phyloP scores from a whole-genome alignment of 495 filamentous ascomycete species.

The Neurospora tetrasperma region DNA sequence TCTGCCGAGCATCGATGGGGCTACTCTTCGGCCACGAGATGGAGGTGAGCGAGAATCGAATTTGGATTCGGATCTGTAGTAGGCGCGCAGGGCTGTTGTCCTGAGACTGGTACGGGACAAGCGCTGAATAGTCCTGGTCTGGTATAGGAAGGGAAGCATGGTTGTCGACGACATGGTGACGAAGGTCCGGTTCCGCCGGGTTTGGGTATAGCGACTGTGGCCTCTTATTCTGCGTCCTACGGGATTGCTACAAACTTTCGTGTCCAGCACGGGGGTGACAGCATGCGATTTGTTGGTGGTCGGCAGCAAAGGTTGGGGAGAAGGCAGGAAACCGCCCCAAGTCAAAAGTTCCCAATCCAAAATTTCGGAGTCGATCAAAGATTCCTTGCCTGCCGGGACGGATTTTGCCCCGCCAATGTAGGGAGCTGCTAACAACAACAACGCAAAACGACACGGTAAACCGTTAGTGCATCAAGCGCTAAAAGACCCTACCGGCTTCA shows the following conservation, averaged over 20 bases:
- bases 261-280: background rate
- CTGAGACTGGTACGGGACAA: conserved; percentile 8
- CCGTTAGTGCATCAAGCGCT: background rate
- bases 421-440: background rate
- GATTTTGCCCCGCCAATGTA: background rate
- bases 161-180: conserved; percentile 26
- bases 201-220: background rate
- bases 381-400: background rate
- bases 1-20: background rate
- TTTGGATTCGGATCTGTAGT: conserved; percentile 7
- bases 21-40: background rate
- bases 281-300: background rate
- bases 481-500: background rate
- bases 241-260: background rate
- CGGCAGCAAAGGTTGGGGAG: background rate
- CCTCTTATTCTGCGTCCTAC: background rate
- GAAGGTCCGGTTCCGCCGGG: background rate
- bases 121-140: conserved; percentile 51
- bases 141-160: conserved; percentile 56
- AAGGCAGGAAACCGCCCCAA: background rate
- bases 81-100: conserved; percentile 12
- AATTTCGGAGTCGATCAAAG: background rate
- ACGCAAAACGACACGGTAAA: background rate
- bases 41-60: background rate
- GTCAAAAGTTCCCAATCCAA: background rate